A percentile compares a stretch with the other conserved stretches of the same genome.
Conservation (phyloP, 257 asterid species). For the Penstemon newberryi region DNA sequence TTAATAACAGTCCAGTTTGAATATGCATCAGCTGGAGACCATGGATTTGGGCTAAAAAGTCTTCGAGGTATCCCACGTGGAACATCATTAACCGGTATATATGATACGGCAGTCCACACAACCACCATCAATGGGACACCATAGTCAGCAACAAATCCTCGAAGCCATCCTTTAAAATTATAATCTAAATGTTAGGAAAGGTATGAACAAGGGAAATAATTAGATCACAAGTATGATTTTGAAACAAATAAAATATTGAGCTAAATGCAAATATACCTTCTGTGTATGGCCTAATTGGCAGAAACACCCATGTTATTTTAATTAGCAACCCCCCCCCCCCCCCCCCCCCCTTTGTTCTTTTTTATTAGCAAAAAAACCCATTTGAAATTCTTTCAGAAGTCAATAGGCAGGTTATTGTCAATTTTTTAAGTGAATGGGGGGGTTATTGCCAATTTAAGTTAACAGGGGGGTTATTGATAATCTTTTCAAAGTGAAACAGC, state of each 20-base stretch:
- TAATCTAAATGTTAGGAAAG: neutral
- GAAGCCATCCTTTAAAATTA: slow-evolving; percentile 62
- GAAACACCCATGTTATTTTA: too few species aligned
- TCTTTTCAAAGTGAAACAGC: too few species aligned
- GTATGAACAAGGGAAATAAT: neutral
- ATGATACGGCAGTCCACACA: slow-evolving; percentile 87
- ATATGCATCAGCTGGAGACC: slow-evolving; percentile 91
- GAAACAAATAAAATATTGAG: neutral
- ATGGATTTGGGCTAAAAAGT: slow-evolving; percentile 93
- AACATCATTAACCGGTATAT: slow-evolving; percentile 67
- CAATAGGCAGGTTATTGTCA: too few species aligned
- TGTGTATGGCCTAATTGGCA: too few species aligned
- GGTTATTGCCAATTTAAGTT: too few species aligned
- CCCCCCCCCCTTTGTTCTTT: too few species aligned
- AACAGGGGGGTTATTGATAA: too few species aligned
- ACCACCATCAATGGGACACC: slow-evolving; percentile 97
- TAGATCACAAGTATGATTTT: slow-evolving; percentile 6
- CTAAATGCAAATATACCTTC: too few species aligned
- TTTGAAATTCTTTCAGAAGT: too few species aligned
- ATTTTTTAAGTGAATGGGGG: too few species aligned
- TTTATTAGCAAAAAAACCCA: too few species aligned
- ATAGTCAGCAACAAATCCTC: slow-evolving; percentile 92
- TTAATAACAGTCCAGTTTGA: slow-evolving; percentile 91
- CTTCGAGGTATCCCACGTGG: slow-evolving; percentile 86
- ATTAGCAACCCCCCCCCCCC: too few species aligned